Conservation (phyloP, 768 basidiomycete genomes). For the Pleurotus tuber-regium region DNA sequence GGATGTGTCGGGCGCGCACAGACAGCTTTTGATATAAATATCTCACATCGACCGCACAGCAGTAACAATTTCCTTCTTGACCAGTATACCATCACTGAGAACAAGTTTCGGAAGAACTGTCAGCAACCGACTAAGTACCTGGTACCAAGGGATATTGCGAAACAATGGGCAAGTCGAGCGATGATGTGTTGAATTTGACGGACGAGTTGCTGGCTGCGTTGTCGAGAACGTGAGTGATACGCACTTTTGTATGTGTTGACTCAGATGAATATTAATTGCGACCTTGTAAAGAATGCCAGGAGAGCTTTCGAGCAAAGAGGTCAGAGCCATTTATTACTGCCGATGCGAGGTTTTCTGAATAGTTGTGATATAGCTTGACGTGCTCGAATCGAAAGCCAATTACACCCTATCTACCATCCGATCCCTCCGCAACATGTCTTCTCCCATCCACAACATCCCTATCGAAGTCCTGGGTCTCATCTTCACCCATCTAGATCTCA, state of each 20-base stretch:
- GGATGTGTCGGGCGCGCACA: too few relatives aligned
- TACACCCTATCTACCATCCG: neutral
- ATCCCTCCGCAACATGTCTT: neutral
- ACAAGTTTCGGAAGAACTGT: too few relatives aligned
- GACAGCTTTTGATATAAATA: too few relatives aligned
- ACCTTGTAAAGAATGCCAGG: neutral
- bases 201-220: neutral
- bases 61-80: too few relatives aligned
- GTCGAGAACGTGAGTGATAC: neutral
- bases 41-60: too few relatives aligned
- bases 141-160: too few relatives aligned
- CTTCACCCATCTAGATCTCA: neutral
- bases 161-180: neutral
- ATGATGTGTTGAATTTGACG: neutral
- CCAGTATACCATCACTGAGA: too few relatives aligned
- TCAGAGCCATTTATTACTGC: neutral
- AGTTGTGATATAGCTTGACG: too few relatives aligned
- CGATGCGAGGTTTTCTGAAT: too few relatives aligned
- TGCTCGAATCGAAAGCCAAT: neutral
- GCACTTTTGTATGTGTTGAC: too few relatives aligned
- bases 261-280: neutral
- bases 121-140: too few relatives aligned
- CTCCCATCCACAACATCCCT: neutral
- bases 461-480: neutral
- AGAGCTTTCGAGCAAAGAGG: neutral